Base-by-base conservation (phyloP, 106 monocot genomes). In the Allium cepa region DNA sequence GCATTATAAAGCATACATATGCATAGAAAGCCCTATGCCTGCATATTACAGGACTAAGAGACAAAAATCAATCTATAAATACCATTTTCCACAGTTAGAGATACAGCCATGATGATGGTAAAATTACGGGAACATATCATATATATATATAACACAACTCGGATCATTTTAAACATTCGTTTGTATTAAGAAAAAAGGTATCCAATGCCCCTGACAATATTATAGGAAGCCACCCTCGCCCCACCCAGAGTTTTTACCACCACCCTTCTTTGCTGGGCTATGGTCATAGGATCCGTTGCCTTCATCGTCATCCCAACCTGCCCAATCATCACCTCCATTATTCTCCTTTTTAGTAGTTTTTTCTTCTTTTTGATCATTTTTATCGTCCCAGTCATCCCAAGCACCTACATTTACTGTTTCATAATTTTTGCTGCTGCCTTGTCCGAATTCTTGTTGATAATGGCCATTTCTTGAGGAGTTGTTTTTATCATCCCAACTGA, bases 231-330 rank as follows among this genome's bases (percentile, higher is more conserved):
- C 90, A 11, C 83, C 90, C 11, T 79, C 83, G 2, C 78, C 59
- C 90, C 90, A 88, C 22, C 74, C 67, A 49, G 88, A 77, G 49
- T 74, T 79, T 36, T 71, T 72, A 68, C 22, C 57, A 8, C 3
- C 48, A 13, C 62, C 68, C 68, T 73, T 82, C 15, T 62, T 79
- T 22, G 76, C 59, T 4, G 74, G 71, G 36, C 75, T 74, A 46
- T 73, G 57, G 48, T 68, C 47, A 56, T 72, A 64, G 59, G 60
- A 62, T 13, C 75, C 75, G 17, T 55, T 27, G 17, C 75, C 82
- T 11, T 83, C 78, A 26, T 90, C 83, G 15, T 83, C 75, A 46
- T 90, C 86, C 86, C 83, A 90, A 5, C 83, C 86, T 0, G 81
- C 75, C 90, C 90, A 90, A 63, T 65, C 72, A 46, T 83, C 90